Evolutionary conservation across 2,329 filamentous ascomycete species (phyloP).

Genomic region (Chaetomium sp.): DNA sequence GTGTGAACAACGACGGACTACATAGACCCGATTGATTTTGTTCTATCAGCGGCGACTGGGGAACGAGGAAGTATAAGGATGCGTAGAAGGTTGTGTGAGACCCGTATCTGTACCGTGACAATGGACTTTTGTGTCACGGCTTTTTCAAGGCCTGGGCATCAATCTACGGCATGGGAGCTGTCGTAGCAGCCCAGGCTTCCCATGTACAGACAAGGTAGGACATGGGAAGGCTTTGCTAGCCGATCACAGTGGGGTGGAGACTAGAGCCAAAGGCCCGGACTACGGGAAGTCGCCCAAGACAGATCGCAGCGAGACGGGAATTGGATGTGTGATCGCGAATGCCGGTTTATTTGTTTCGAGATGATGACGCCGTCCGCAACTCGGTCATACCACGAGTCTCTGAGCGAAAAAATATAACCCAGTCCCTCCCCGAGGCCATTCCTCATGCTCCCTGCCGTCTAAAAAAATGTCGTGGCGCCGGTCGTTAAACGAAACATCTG

Average conservation of each 20-base stretch:
- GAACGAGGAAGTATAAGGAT: no score
- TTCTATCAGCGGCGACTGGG: no score
- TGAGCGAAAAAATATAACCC: conserved; percentile 17
- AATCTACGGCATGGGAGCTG: conserved; percentile 55
- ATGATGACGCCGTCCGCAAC: conserved; percentile 25
- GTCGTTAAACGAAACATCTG: conserved; percentile 22
- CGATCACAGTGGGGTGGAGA: conserved; percentile 26
- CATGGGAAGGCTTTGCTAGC: conserved; percentile 52
- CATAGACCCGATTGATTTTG: no score
- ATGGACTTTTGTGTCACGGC: conserved; percentile 49
- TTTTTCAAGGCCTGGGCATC: conserved; percentile 51
- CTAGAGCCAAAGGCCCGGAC: no score
- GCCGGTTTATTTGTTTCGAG: conserved; percentile 26
- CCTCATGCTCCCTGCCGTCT: conserved; percentile 19
- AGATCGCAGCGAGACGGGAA: no score
- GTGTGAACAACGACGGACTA: no score
- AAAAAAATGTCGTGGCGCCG: conserved; percentile 19
- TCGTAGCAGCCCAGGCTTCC: conserved; percentile 52
- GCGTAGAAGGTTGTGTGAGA: conserved; percentile 39
- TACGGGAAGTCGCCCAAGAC: no score
- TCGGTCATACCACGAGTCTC: conserved; percentile 16
- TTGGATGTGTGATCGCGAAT: conserved; percentile 18
- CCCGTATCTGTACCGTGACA: conserved; percentile 62
- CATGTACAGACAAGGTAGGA: conserved; percentile 38
- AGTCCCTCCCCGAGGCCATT: conserved; percentile 18